These are phyloP conservation scores for Ailanthus altissimus DNA, from an alignment of 345 rosid species.

Conservation along the genomic window DNA sequence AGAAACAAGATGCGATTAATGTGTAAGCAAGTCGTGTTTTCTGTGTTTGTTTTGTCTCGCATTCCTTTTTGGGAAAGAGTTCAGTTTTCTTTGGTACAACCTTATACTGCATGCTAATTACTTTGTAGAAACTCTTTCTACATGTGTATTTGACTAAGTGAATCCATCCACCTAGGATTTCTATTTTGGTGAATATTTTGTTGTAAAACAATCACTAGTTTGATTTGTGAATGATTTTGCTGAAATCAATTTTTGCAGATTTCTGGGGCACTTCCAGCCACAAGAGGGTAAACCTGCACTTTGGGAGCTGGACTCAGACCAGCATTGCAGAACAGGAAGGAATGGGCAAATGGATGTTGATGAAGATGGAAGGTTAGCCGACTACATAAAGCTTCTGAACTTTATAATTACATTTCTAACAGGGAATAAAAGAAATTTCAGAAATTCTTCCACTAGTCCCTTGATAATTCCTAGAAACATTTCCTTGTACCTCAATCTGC, in stretches of 20 bases:
- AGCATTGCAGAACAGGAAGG: constrained; percentile 46
- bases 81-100: constrained; percentile 1
- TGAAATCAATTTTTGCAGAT: constrained; percentile 51
- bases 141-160: background rate
- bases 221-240: background rate
- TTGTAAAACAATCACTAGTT: background rate
- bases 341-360: constrained; percentile 58
- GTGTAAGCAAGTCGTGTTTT: constrained; percentile 55
- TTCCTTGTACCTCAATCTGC: constrained; percentile 7
- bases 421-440: background rate
- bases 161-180: background rate
- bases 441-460: background rate
- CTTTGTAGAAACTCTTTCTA: background rate
- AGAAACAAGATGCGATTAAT: constrained; percentile 92
- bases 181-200: background rate
- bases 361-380: constrained; percentile 65
- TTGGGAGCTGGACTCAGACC: constrained; percentile 80
- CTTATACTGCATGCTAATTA: background rate
- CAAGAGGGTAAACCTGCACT: constrained; percentile 67
- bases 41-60: constrained; percentile 3
- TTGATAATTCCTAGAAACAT: constrained; percentile 8
- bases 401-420: background rate
- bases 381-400: constrained; percentile 17
- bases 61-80: constrained; percentile 6
- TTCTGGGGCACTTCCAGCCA: constrained; percentile 88